Percentiles rank a stretch among this genome's conserved stretches.
phyloP scores from a whole-genome alignment of 306 rosid genomes.

The Hippophae rhamnoides region DNA sequence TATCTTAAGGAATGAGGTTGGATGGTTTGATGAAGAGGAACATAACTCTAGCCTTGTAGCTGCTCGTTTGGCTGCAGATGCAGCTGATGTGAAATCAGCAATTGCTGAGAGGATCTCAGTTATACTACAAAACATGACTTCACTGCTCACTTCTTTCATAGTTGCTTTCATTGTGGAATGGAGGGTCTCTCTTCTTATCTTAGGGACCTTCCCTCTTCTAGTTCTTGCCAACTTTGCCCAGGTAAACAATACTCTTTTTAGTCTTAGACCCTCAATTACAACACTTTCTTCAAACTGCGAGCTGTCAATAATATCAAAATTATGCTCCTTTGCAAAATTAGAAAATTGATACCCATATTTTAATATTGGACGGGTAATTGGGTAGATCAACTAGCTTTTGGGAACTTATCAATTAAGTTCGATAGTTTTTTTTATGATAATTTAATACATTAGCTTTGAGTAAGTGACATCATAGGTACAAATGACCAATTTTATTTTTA shows the following conservation, averaged over 20 bases:
- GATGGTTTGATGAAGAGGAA: slow-evolving; percentile 98
- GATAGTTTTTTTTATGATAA: too few species aligned
- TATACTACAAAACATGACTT: slow-evolving; percentile 89
- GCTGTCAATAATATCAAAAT: too few species aligned
- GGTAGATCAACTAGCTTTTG: too few species aligned
- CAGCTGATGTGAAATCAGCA: slow-evolving; percentile 94
- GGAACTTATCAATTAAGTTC: too few species aligned
- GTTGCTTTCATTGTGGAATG: slow-evolving; percentile 98
- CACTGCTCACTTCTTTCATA: slow-evolving; percentile 89
- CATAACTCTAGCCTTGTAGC: slow-evolving; percentile 92
- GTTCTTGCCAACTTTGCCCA: slow-evolving; percentile 97
- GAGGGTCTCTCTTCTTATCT: slow-evolving; percentile 94
- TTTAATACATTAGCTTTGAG: too few species aligned
- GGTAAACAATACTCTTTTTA: slow-evolving; percentile 31
- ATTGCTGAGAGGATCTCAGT: slow-evolving; percentile 96
- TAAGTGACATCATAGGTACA: too few species aligned
- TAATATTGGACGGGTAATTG: too few species aligned
- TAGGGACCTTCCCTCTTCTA: slow-evolving; percentile 83
- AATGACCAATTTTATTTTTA: too few species aligned
- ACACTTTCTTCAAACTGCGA: background rate
- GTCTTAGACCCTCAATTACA: background rate
- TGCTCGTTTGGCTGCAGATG: slow-evolving; percentile 81
- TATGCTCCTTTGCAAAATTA: too few species aligned
- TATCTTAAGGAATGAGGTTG: slow-evolving; percentile 89
- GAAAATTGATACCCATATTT: too few species aligned